phyloP scores from a whole-genome alignment of 352 stramenopile species.

The Phytophthora podocarpi region DNA sequence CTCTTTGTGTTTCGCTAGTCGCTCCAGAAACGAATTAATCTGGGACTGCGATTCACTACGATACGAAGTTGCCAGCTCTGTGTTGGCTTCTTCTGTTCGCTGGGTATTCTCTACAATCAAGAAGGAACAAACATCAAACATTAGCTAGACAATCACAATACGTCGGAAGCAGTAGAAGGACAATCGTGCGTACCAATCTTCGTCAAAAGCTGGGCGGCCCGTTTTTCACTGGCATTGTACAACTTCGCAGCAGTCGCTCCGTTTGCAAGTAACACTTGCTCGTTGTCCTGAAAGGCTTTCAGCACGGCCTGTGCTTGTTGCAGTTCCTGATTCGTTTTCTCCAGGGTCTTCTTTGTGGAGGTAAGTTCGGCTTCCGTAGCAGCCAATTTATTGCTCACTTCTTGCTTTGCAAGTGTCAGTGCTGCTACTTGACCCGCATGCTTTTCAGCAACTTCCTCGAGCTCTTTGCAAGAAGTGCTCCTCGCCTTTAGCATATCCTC shows the following conservation, averaged over 20 bases:
- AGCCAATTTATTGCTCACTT: constrained; percentile 48
- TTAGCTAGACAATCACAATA: constrained; percentile 1
- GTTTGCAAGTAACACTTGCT: constrained; percentile 58
- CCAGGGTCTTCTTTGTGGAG: constrained; percentile 42
- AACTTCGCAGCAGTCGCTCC: constrained; percentile 54
- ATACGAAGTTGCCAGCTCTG: constrained; percentile 49
- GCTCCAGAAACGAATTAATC: constrained; percentile 51
- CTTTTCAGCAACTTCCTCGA: constrained; percentile 67
- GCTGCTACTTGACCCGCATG: constrained; percentile 54
- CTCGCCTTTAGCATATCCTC: constrained; percentile 84
- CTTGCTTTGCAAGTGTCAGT: constrained; percentile 50
- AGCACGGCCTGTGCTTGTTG: constrained; percentile 38
- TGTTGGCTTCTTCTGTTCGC: constrained; percentile 53
- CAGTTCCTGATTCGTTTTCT: constrained; percentile 33
- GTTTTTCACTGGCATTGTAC: constrained; percentile 64
- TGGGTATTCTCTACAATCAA: constrained; percentile 49
- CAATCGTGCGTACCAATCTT: constrained; percentile 52
- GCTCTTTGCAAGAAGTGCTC: constrained; percentile 63
- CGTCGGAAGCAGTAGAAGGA: not conserved
- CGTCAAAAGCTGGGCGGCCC: constrained; percentile 42
- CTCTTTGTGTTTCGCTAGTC: constrained; percentile 55
- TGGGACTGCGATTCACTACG: constrained; percentile 46
- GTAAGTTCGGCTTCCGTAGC: constrained; percentile 37
- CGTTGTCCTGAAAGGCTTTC: constrained; percentile 58
- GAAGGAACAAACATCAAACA: not conserved